Base-by-base conservation (phyloP, 176 grass and related monocot genomes). In the Oryza punctata region DNA sequence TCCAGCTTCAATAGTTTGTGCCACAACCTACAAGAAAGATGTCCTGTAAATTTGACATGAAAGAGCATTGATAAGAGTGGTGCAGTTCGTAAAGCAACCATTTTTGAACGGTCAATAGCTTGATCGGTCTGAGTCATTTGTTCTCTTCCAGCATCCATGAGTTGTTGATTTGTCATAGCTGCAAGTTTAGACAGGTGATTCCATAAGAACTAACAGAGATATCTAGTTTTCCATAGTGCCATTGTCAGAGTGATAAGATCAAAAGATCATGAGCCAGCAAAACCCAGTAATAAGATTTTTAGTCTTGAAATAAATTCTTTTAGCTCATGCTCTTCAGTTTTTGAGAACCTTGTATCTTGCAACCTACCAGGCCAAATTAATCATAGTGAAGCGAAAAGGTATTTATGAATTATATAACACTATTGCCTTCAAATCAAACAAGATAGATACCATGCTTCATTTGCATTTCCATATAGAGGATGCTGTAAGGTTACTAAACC, bases 61-160 rank as follows among this genome's bases (percentile, higher is more conserved):
- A 76, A 90, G 19, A 28, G 3, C 25, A 67, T 26, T 66, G 12
- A 67, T 28, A 59, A 78, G 65, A 61, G 8, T 16, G 60, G 12
- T 7, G 24, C 40, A 52, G 37, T 46, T 64, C 24, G 72, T 33
- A 32, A 78, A 82, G 43, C 40, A 70, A 98, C 96, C 93, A 91
- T 88, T 89, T 98, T 95, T 79, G 96, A 94, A 41, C 91, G 93
- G 23, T 91, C 87, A 86, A 98, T 92, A 75, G 89, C 91, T 87
- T 95, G 89, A 79, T 98, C 96, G 75, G 93, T 98, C 81, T 95
- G 87, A 74, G 95, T 87, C 93, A 98, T 98, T 85, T 98, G 89
- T 43, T 88, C 90, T 73, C 87, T 98, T 90, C 96, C 96, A 87
- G 79, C 37, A 87, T 92, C 89, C 75, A 98, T 86, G 37, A 98